Evolutionary conservation across 305 asterid genomes (phyloP).

Genomic region (Withania somnifera): DNA sequence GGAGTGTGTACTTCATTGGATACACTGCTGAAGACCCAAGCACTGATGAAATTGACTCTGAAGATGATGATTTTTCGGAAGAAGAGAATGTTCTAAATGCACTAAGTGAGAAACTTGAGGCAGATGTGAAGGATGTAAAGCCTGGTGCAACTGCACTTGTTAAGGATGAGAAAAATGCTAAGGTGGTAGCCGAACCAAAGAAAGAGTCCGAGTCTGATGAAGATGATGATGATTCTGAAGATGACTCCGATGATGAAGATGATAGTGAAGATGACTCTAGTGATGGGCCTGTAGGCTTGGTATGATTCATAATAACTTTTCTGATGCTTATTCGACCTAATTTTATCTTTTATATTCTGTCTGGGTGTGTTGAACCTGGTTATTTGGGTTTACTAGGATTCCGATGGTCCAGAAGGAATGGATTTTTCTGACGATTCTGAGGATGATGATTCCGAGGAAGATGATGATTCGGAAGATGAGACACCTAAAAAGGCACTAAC

Average conservation of each 20-base stretch:
- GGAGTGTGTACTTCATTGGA: conserved; percentile 52
- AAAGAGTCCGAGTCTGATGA: conserved; percentile 15
- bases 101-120: conserved; percentile 2
- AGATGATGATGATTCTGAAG: conserved; percentile 6
- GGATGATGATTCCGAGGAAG: conserved; percentile 11
- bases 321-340: not conserved
- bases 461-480: conserved; percentile 30
- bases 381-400: conserved; percentile 22
- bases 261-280: conserved; percentile 13
- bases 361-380: not conserved
- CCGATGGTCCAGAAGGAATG: conserved; percentile 20
- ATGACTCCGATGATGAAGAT: conserved; percentile 23
- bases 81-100: conserved; percentile 20
- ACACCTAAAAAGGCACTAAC: not conserved
- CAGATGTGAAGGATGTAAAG: not conserved
- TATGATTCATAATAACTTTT: conserved; percentile 3
- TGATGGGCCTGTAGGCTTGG: conserved; percentile 14
- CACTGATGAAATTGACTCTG: not conserved
- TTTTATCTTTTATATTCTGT: not conserved
- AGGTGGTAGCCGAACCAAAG: not conserved
- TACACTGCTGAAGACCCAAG: conserved; percentile 36
- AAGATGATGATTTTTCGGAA: conserved; percentile 13
- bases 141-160: conserved; percentile 9
- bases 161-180: conserved; percentile 8
- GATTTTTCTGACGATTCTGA: conserved; percentile 29